Evolutionary conservation across 768 basidiomycete species (phyloP).

Genomic region (Psilocybe cyanescens): DNA sequence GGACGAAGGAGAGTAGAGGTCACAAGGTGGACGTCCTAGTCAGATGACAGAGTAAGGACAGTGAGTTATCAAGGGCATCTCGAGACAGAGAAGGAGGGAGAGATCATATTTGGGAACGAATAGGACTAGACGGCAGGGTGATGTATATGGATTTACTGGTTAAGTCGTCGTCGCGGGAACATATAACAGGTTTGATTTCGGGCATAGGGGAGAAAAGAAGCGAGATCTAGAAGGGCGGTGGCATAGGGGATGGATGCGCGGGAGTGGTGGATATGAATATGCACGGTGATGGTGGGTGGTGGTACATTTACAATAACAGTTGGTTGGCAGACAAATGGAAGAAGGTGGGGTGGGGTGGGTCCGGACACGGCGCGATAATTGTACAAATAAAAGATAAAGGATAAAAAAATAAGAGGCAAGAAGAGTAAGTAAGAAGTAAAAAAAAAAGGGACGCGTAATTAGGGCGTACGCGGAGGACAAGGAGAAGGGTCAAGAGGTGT

Average conservation of each 20-base stretch:
- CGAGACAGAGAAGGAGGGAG: no score
- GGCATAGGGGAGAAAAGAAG: background rate
- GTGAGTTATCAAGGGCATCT: no score
- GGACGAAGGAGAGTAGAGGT: no score
- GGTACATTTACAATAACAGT: background rate
- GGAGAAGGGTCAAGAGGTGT: background rate
- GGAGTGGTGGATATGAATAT: background rate
- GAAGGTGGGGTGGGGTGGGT: background rate
- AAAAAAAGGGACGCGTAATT: background rate
- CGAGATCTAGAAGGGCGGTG: background rate
- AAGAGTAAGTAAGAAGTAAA: background rate
- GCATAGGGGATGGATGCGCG: conserved; percentile 1
- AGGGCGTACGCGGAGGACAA: no score
- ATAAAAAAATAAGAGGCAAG: background rate
- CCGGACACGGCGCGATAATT: background rate
- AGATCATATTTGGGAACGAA: no score
- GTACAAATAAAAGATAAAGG: background rate
- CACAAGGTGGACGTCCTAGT: no score
- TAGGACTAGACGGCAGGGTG: no score
- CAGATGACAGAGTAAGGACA: no score
- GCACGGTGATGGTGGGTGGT: background rate
- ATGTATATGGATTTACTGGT: no score
- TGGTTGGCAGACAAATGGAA: background rate
- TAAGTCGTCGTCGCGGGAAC: no score
- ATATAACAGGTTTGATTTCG: background rate